Conservation (phyloP, 2,329 filamentous ascomycete species). For the Fusarium nodosum region DNA sequence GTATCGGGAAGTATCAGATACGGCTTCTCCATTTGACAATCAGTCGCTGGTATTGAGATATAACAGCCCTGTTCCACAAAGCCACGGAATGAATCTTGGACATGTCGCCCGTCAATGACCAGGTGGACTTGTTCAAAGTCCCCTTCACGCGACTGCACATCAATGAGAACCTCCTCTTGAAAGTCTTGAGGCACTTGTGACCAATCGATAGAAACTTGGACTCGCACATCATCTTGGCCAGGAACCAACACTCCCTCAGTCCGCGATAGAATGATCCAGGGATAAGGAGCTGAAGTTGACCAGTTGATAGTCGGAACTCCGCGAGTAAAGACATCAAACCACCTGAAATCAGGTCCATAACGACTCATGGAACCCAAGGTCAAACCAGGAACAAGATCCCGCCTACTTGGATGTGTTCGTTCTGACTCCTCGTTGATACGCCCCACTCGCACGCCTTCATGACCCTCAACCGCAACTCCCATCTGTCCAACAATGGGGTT, state of each 20-base stretch:
- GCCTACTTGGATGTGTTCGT: slow-evolving; percentile 58
- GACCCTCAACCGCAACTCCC: slow-evolving; percentile 74
- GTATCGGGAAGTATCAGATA: slow-evolving; percentile 36
- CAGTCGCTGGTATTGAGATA: slow-evolving; percentile 51
- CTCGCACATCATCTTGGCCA: slow-evolving; percentile 42
- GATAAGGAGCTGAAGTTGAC: slow-evolving; percentile 60
- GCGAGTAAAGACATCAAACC: slow-evolving; percentile 74
- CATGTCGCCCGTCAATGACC: slow-evolving; percentile 64
- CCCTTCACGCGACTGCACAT: slow-evolving; percentile 53
- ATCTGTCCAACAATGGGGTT: slow-evolving; percentile 71
- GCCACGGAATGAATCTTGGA: slow-evolving; percentile 62
- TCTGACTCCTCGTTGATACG: slow-evolving; percentile 67
- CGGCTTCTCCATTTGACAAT: not conserved
- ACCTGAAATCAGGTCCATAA: slow-evolving; percentile 68
- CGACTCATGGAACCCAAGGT: slow-evolving; percentile 69
- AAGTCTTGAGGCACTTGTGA: slow-evolving; percentile 58
- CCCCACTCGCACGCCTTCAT: slow-evolving; percentile 67
- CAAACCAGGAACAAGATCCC: slow-evolving; percentile 69
- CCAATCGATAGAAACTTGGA: slow-evolving; percentile 45
- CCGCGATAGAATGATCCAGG: slow-evolving; percentile 67
- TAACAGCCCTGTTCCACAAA: slow-evolving; percentile 72
- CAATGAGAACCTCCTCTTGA: slow-evolving; percentile 43
- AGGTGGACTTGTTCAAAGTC: slow-evolving; percentile 65
- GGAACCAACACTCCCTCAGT: slow-evolving; percentile 64
- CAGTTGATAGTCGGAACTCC: slow-evolving; percentile 68